A percentile compares a stretch with the other conserved stretches of the same genome.
Evolutionary conservation across 2,329 filamentous ascomycete species (phyloP).

Genomic region (Conoideocrella luteorostrata): DNA sequence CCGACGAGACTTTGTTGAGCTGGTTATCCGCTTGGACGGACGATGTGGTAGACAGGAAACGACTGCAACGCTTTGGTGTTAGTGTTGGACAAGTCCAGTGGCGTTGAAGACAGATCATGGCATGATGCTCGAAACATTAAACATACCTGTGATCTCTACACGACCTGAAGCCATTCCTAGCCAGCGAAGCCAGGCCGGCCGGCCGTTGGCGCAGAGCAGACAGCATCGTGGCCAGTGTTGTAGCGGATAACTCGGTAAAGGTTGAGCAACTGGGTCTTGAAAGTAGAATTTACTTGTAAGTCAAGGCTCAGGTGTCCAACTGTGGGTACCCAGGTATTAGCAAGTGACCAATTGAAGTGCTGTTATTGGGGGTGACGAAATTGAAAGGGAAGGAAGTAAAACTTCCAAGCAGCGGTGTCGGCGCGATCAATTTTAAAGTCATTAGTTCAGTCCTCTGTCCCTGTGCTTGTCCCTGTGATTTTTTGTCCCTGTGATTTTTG

Average conservation of each 20-base stretch:
- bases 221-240: conserved; percentile 13
- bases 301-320: not conserved
- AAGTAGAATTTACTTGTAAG: not conserved
- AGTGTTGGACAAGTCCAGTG: not conserved
- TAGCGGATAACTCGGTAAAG: not conserved
- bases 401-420: conserved; percentile 23
- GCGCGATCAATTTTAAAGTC: conserved; percentile 15
- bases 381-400: conserved; percentile 6
- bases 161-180: conserved; percentile 10
- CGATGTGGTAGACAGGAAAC: conserved; percentile 44
- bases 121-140: not conserved
- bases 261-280: not conserved
- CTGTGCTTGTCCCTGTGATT: conserved; percentile 32
- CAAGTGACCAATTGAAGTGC: conserved; percentile 1
- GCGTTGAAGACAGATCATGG: not conserved
- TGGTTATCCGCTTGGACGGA: conserved; percentile 42
- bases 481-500: conserved; percentile 26
- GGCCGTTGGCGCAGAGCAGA: conserved; percentile 13
- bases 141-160: conserved; percentile 13
- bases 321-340: too few relatives aligned
- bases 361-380: conserved; percentile 1
- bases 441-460: conserved; percentile 20
- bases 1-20: conserved; percentile 77
- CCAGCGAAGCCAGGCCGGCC: conserved; percentile 10
- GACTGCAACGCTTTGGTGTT: conserved; percentile 26